Evolutionary conservation across 2,329 filamentous ascomycete genomes (phyloP).

Genomic region (Botrytis medusae): DNA sequence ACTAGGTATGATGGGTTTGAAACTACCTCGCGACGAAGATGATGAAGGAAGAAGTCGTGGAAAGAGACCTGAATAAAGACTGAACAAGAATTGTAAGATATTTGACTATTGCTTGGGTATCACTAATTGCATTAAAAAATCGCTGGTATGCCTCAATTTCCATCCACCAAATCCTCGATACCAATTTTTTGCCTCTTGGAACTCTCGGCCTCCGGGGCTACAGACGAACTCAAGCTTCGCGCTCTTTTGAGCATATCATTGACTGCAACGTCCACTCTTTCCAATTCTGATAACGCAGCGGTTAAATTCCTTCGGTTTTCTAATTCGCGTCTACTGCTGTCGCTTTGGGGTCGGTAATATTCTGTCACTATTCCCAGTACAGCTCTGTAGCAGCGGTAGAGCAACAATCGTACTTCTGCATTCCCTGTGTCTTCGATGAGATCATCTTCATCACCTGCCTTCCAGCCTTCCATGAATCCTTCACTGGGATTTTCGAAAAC

Average conservation of each 20-base stretch:
- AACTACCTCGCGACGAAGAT: constrained; percentile 76
- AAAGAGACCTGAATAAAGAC: constrained; percentile 9
- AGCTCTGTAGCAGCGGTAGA: constrained; percentile 61
- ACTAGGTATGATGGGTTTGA: constrained; percentile 80
- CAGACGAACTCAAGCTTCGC: constrained; percentile 27
- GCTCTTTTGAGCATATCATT: constrained; percentile 31
- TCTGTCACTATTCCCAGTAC: constrained; percentile 53
- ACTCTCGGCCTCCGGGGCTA: constrained; percentile 19
- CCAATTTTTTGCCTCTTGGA: constrained; percentile 32
- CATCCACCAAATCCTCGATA: constrained; percentile 20
- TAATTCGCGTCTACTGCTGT: constrained; percentile 53
- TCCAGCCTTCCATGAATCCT: constrained; percentile 50
- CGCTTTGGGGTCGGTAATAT: constrained; percentile 52
- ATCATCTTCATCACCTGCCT: constrained; percentile 31
- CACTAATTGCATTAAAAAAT: constrained; percentile 19
- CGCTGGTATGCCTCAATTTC: constrained; percentile 19
- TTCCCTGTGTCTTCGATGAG: constrained; percentile 48
- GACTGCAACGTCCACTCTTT: constrained; percentile 38
- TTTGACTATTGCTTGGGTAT: constrained; percentile 21
- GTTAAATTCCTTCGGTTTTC: constrained; percentile 53
- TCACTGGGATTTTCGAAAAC: constrained; percentile 48
- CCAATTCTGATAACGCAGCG: constrained; percentile 48
- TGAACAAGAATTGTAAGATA: constrained; percentile 15
- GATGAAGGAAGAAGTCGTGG: constrained; percentile 39
- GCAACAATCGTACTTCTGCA: constrained; percentile 48